phyloP scores from a whole-genome alignment of 257 asterid genomes.

The Galeopsis tetrahit region DNA sequence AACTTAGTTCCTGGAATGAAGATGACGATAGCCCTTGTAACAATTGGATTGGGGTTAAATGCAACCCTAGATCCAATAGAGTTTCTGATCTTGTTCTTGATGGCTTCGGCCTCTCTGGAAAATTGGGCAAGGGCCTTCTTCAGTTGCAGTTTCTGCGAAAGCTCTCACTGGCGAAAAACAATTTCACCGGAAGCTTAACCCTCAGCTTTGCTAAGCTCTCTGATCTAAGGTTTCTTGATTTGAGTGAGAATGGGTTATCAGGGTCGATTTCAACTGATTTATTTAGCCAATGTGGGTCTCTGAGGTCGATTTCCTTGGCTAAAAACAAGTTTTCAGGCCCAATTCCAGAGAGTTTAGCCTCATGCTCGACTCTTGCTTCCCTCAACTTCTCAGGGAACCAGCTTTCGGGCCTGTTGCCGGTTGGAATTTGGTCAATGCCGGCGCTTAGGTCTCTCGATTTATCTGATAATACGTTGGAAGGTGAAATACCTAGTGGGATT shows the following conservation, averaged over 20 bases:
- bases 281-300: slow-evolving; percentile 80
- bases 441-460: slow-evolving; percentile 80
- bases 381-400: slow-evolving; percentile 76
- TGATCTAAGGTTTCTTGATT: slow-evolving; percentile 68
- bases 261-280: slow-evolving; percentile 69
- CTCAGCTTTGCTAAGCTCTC: slow-evolving; percentile 73
- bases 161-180: slow-evolving; percentile 75
- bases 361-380: slow-evolving; percentile 69
- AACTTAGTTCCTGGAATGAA: slow-evolving; percentile 84
- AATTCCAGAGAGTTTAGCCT: slow-evolving; percentile 75
- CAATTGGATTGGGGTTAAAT: slow-evolving; percentile 78
- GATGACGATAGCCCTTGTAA: slow-evolving; percentile 86
- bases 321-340: slow-evolving; percentile 71
- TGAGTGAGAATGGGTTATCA: slow-evolving; percentile 73
- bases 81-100: slow-evolving; percentile 90
- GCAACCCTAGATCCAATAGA: slow-evolving; percentile 92
- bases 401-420: slow-evolving; percentile 74
- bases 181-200: slow-evolving; percentile 73
- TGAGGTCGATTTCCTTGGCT: slow-evolving; percentile 75
- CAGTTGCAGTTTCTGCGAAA: slow-evolving; percentile 72
- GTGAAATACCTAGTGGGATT: slow-evolving; percentile 63
- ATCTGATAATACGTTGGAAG: slow-evolving; percentile 72
- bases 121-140: slow-evolving; percentile 83
- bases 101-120: slow-evolving; percentile 83
- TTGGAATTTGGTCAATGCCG: slow-evolving; percentile 68